Percentiles rank a stretch among this genome's conserved stretches.
phyloP scores from a whole-genome alignment of 495 filamentous ascomycete species.

The Amphirosellinia nigrospora region DNA sequence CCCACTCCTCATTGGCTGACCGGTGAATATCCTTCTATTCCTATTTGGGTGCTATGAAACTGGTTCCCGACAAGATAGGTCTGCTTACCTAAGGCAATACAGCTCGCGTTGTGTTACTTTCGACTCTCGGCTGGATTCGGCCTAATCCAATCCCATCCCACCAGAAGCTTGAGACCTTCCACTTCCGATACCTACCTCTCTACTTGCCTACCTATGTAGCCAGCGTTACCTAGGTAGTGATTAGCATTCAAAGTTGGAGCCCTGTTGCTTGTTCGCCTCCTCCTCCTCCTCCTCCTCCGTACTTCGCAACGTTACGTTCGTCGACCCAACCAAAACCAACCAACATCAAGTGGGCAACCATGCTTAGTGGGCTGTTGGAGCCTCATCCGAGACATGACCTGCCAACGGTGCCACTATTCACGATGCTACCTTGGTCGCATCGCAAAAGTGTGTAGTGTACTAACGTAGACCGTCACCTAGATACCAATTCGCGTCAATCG shows the following conservation, averaged over 20 bases:
- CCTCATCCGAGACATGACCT: constrained; percentile 27
- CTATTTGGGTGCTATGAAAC: not conserved
- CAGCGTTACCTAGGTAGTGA: not conserved
- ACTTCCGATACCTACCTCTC: constrained; percentile 3
- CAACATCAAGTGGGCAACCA: constrained; percentile 18
- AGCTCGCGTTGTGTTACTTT: too few species aligned
- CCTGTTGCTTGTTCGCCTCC: constrained; percentile 1
- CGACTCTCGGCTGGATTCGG: constrained; percentile 17
- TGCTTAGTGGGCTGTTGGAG: constrained; percentile 22
- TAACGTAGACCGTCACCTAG: not conserved
- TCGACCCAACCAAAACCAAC: constrained; percentile 9
- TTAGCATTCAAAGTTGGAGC: constrained; percentile 1
- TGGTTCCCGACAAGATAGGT: too few species aligned
- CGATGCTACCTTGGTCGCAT: constrained; percentile 26
- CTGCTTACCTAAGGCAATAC: too few species aligned
- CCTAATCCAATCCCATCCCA: constrained; percentile 10
- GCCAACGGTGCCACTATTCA: constrained; percentile 17
- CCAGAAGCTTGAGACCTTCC: constrained; percentile 19
- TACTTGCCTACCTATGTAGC: not conserved
- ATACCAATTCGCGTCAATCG: constrained; percentile 6
- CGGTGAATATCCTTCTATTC: not conserved
- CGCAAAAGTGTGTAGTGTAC: not conserved
- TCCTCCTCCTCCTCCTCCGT: constrained; percentile 12
- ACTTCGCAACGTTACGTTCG: constrained; percentile 44
- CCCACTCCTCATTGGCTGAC: not conserved